These are phyloP conservation scores for Capsella rubella DNA, from an alignment of 441 rosid genomes.

Conservation along the genomic window DNA sequence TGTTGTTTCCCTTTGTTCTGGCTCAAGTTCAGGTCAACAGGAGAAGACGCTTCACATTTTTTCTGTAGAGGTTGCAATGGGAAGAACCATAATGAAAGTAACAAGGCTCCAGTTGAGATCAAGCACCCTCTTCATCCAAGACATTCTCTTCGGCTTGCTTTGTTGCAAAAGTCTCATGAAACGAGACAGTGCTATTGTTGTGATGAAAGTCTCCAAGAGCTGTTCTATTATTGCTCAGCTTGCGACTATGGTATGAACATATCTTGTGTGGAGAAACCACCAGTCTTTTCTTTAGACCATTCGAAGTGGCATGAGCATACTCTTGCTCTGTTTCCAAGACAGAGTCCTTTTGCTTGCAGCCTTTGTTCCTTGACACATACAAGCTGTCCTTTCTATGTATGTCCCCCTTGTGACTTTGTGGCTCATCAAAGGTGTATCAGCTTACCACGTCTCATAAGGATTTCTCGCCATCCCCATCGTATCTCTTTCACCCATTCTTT, in stretches of 20 bases:
- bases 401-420: slow-evolving; percentile 10
- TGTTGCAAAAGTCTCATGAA: neutral
- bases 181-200: slow-evolving; percentile 19
- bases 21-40: neutral
- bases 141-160: slow-evolving; percentile 17
- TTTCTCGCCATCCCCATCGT: slow-evolving; percentile 6
- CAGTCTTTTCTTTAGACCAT: neutral
- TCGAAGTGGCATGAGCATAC: slow-evolving; percentile 2
- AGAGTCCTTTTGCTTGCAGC: neutral
- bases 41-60: neutral
- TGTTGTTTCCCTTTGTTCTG: neutral
- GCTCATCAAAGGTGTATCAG: neutral
- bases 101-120: slow-evolving; percentile 1
- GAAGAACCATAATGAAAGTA: neutral
- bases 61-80: neutral
- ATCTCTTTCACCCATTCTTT: neutral
- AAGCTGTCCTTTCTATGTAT: slow-evolving; percentile 2
- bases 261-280: slow-evolving; percentile 13
- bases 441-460: neutral
- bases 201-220: neutral
- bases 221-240: slow-evolving; percentile 8
- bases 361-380: slow-evolving; percentile 4
- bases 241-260: slow-evolving; percentile 9
- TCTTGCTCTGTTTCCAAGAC: slow-evolving; percentile 13
- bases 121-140: slow-evolving; percentile 6